Conservation (phyloP, 345 rosid species). For the Geranium rotundifolium region DNA sequence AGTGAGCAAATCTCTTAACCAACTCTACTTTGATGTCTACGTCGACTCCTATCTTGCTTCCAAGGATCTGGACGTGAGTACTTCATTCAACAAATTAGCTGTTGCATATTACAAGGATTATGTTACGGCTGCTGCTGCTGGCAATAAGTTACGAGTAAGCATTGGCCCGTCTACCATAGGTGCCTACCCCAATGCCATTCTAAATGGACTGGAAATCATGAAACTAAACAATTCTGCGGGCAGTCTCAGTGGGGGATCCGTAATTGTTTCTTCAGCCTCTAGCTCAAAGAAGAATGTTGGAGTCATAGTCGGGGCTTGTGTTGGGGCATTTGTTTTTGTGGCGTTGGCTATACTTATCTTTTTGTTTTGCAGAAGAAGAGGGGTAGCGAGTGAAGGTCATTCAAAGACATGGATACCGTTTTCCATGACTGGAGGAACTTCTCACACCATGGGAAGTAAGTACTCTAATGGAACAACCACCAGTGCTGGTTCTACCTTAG, state of each 20-base stretch:
- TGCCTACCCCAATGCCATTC: slow-evolving; percentile 38
- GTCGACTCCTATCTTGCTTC: slow-evolving; percentile 39
- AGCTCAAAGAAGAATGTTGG: slow-evolving; percentile 32
- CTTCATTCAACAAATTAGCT: slow-evolving; percentile 18
- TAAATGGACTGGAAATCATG: slow-evolving; percentile 77
- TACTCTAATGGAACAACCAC: slow-evolving; percentile 43
- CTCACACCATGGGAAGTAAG: slow-evolving; percentile 41
- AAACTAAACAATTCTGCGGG: slow-evolving; percentile 47
- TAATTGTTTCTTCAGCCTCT: slow-evolving; percentile 11
- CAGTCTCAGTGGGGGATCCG: slow-evolving; percentile 27
- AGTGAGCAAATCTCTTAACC: slow-evolving; percentile 31
- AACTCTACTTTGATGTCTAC: slow-evolving; percentile 66
- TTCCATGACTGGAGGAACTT: slow-evolving; percentile 29
- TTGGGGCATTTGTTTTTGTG: slow-evolving; percentile 25
- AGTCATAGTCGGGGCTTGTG: slow-evolving; percentile 30
- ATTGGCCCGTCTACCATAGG: slow-evolving; percentile 30
- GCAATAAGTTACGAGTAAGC: slow-evolving; percentile 42
- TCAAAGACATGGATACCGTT: slow-evolving; percentile 70
- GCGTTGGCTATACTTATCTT: slow-evolving; percentile 31
- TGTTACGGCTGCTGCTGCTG: slow-evolving; percentile 24
- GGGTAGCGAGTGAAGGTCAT: slow-evolving; percentile 20
- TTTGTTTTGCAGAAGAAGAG: slow-evolving; percentile 24
- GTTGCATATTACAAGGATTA: slow-evolving; percentile 45
- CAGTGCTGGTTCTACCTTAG: slow-evolving; percentile 30
- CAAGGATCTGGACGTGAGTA: slow-evolving; percentile 38